These are phyloP conservation scores for Entomortierella lignicola DNA, from an alignment of 192 early-diverging fungal genomes.

Conservation along the genomic window DNA sequence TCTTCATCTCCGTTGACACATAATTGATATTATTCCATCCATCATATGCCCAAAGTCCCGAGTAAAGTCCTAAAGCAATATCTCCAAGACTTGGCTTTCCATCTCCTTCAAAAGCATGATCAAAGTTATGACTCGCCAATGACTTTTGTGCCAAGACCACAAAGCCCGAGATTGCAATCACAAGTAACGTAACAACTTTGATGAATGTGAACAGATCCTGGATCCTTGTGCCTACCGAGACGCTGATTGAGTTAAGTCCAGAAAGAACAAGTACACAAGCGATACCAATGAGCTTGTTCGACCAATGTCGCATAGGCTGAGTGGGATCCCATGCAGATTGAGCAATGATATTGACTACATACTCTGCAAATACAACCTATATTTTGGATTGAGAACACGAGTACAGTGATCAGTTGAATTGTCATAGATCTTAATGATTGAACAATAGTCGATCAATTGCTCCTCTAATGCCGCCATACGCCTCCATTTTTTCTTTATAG, in stretches of 20 bases:
- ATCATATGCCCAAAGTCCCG: slow-evolving; percentile 71
- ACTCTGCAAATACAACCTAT: slow-evolving; percentile 79
- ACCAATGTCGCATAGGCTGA: slow-evolving; percentile 51
- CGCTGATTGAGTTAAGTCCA: slow-evolving; percentile 73
- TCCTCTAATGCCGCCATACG: too few relatives aligned
- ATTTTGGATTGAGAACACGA: background rate
- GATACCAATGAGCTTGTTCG: slow-evolving; percentile 67
- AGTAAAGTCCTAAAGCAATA: slow-evolving; percentile 81
- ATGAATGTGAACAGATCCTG: slow-evolving; percentile 79
- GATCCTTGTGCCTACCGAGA: slow-evolving; percentile 71
- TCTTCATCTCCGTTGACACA: slow-evolving; percentile 86
- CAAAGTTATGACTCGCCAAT: slow-evolving; percentile 66
- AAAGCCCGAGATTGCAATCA: slow-evolving; percentile 76
- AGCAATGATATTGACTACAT: slow-evolving; percentile 75
- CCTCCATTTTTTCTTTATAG: too few relatives aligned
- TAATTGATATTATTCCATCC: slow-evolving; percentile 84
- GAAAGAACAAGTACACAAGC: slow-evolving; percentile 69
- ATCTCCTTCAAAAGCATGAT: slow-evolving; percentile 67
- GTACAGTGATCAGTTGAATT: too few relatives aligned
- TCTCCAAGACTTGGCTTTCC: slow-evolving; percentile 68
- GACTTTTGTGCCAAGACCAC: slow-evolving; percentile 71
- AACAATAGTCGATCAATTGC: too few relatives aligned
- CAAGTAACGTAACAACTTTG: slow-evolving; percentile 74
- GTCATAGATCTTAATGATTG: too few relatives aligned
- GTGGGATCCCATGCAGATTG: slow-evolving; percentile 61